Conservation (phyloP, 805 yeast species). For the Wickerhamiella nectarea region DNA sequence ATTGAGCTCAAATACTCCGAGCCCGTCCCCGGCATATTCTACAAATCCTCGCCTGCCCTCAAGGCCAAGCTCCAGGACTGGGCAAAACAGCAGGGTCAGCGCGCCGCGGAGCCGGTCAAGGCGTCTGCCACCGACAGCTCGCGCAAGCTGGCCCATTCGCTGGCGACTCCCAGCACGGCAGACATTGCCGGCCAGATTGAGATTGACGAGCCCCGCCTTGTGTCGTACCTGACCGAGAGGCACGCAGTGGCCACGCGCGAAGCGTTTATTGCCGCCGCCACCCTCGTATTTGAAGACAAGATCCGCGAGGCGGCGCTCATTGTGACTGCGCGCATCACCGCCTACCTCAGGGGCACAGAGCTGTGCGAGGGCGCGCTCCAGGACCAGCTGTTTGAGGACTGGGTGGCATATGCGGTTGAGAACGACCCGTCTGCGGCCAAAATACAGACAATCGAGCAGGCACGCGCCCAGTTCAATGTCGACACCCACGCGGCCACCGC, state of each 20-base stretch:
- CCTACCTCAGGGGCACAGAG: constrained; percentile 18
- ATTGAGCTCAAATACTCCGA: constrained; percentile 10
- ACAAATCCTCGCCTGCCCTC: constrained; percentile 1
- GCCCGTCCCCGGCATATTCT: constrained; percentile 2
- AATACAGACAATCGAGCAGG: constrained; percentile 1
- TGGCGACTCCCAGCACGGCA: neutral
- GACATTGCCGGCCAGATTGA: neutral
- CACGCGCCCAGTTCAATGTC: constrained; percentile 2
- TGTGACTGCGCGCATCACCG: constrained; percentile 13
- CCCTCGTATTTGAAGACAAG: neutral
- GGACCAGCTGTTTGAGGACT: constrained; percentile 15
- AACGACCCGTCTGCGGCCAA: constrained; percentile 3
- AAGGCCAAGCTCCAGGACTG: neutral
- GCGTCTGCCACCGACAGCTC: neutral
- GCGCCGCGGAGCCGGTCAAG: neutral
- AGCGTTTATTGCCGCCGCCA: constrained; percentile 7
- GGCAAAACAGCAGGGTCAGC: neutral
- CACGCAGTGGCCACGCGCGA: constrained; percentile 5
- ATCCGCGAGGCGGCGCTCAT: constrained; percentile 9
- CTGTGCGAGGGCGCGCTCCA: constrained; percentile 7
- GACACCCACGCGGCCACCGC: constrained; percentile 4
- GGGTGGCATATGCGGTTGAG: constrained; percentile 18
- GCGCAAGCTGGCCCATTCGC: neutral
- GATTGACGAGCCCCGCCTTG: neutral
- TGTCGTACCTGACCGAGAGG: neutral